Evolutionary conservation across 306 rosid genomes (phyloP).

Genomic region (Gynostemma pentaphyllum): DNA sequence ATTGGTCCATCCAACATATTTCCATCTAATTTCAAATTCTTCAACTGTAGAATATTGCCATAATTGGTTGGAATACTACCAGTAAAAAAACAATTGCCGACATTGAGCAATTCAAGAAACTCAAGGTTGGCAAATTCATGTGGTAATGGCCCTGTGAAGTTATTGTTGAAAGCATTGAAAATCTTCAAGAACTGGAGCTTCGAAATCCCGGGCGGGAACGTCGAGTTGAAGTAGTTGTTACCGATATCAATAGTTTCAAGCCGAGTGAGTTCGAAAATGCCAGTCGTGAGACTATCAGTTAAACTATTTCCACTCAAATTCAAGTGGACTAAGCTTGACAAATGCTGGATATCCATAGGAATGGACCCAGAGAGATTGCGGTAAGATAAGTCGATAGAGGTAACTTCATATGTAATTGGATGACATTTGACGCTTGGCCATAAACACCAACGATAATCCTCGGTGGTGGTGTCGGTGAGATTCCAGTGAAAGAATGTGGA

Average conservation of each 20-base stretch:
- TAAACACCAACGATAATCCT: constrained; percentile 54
- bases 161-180: constrained; percentile 78
- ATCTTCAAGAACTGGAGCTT: constrained; percentile 53
- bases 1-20: constrained; percentile 52
- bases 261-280: constrained; percentile 45
- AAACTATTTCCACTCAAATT: constrained; percentile 68
- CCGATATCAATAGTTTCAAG: constrained; percentile 59
- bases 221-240: constrained; percentile 57
- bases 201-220: constrained; percentile 79
- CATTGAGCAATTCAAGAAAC: constrained; percentile 65
- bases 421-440: constrained; percentile 83
- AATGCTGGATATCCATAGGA: constrained; percentile 42
- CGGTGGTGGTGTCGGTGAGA: constrained; percentile 26
- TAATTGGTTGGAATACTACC: constrained; percentile 47
- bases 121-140: constrained; percentile 39
- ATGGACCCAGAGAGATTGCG: constrained; percentile 74
- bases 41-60: constrained; percentile 44
- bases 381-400: constrained; percentile 53
- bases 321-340: constrained; percentile 43
- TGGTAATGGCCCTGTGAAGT: constrained; percentile 60
- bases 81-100: constrained; percentile 81
- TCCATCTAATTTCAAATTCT: constrained; percentile 51
- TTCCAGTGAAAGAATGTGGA: constrained; percentile 67
- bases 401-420: constrained; percentile 39
- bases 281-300: constrained; percentile 36